Percentiles rank a stretch among this genome's conserved stretches.
Evolutionary conservation across 805 yeast genomes (phyloP).

Genomic region (Candida quercuum): DNA sequence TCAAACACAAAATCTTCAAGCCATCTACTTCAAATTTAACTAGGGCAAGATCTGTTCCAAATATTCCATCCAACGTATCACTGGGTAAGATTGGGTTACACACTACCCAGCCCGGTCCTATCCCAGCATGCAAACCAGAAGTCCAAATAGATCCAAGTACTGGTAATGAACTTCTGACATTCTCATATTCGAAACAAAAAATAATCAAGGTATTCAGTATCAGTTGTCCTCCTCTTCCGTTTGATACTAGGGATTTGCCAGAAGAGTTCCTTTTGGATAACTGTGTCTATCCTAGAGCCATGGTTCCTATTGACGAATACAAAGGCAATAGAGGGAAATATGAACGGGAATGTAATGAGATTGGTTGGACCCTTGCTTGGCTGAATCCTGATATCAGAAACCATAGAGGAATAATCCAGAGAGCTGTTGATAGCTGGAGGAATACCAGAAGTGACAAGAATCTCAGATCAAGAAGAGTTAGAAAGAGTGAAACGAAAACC

Average conservation of each 20-base stretch:
- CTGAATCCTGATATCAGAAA: conserved; percentile 37
- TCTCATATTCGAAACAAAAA: conserved; percentile 27
- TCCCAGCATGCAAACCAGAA: conserved; percentile 26
- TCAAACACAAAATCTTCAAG: too few species aligned
- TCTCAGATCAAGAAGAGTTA: conserved; percentile 35
- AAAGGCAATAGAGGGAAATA: conserved; percentile 40
- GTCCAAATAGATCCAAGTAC: conserved; percentile 18
- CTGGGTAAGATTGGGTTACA: conserved; percentile 4
- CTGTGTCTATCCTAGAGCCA: conserved; percentile 46
- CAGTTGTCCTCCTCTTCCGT: conserved; percentile 15
- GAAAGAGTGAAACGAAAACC: conserved; percentile 18
- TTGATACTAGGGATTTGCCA: conserved; percentile 17
- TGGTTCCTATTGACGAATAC: conserved; percentile 35
- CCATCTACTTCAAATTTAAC: background rate
- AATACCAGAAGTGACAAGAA: conserved; percentile 38
- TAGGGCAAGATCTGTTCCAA: conserved; percentile 14
- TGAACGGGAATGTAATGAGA: conserved; percentile 41
- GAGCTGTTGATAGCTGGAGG: conserved; percentile 50
- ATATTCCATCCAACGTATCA: conserved; percentile 2
- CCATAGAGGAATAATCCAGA: conserved; percentile 42
- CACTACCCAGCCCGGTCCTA: conserved; percentile 30
- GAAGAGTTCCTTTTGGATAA: conserved; percentile 31
- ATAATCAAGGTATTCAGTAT: conserved; percentile 22
- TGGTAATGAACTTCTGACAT: conserved; percentile 27
- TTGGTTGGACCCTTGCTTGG: conserved; percentile 43